Conservation (phyloP, 2,329 filamentous ascomycete genomes). For the Talaromyces sp. region DNA sequence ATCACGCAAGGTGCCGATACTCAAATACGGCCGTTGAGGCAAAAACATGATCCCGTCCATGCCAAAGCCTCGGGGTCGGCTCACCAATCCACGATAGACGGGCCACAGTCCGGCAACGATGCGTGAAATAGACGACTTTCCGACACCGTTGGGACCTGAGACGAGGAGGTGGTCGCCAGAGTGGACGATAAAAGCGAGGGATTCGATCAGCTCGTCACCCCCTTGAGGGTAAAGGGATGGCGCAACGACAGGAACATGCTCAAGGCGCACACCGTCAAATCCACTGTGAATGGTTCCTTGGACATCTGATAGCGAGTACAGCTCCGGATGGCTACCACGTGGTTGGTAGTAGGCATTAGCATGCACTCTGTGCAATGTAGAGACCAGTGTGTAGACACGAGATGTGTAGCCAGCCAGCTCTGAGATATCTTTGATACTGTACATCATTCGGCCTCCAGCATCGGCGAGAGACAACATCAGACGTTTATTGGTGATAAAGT, state of each 20-base stretch:
- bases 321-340: conserved; percentile 64
- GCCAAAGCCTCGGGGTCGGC: conserved; percentile 72
- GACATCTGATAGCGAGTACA: conserved; percentile 84
- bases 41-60: conserved; percentile 98
- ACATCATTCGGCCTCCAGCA: conserved; percentile 98
- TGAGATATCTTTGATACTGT: conserved; percentile 95
- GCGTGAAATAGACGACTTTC: conserved; percentile 83
- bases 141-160: conserved; percentile 89
- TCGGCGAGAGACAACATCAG: conserved; percentile 97
- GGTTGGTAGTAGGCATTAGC: conserved; percentile 78
- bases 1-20: conserved; percentile 85
- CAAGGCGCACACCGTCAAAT: conserved; percentile 88
- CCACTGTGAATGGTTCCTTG: conserved; percentile 93
- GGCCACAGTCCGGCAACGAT: conserved; percentile 93
- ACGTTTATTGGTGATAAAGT: conserved; percentile 98
- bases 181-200: conserved; percentile 81
- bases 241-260: conserved; percentile 88
- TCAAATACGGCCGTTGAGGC: conserved; percentile 88
- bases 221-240: conserved; percentile 83
- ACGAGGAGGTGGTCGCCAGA: conserved; percentile 91
- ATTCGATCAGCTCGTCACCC: conserved; percentile 86
- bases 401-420: conserved; percentile 95
- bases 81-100: conserved; percentile 87
- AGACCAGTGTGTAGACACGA: conserved; percentile 91
- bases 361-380: conserved; percentile 88